Evolutionary conservation across 306 rosid species (phyloP).

Genomic region (Trifolium repens): DNA sequence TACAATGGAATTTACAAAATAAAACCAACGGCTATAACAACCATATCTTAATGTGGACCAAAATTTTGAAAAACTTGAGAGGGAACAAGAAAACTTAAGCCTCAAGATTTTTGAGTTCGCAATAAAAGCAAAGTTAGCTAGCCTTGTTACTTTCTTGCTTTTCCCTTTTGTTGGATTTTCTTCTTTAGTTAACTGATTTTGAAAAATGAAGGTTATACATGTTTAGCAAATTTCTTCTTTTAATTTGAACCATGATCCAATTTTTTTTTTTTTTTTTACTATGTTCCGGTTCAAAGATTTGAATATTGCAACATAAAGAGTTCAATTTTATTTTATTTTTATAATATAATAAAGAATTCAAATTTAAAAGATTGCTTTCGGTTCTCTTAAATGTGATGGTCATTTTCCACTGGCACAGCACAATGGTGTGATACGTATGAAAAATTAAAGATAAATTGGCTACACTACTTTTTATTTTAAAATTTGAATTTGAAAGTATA

Average conservation of each 20-base stretch:
- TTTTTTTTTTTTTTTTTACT: neutral
- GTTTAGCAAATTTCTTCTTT: slow-evolving; percentile 4
- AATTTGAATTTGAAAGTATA: slow-evolving; percentile 46
- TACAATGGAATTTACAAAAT: slow-evolving; percentile 46
- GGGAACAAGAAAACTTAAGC: slow-evolving; percentile 44
- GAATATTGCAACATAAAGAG: slow-evolving; percentile 19
- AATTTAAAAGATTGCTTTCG: slow-evolving; percentile 10
- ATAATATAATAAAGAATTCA: neutral
- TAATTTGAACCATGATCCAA: slow-evolving; percentile 15
- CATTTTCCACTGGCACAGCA: neutral
- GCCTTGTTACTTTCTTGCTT: slow-evolving; percentile 44
- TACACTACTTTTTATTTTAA: slow-evolving; percentile 37
- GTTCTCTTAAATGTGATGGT: slow-evolving; percentile 32
- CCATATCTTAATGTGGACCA: slow-evolving; percentile 42
- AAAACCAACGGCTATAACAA: slow-evolving; percentile 44
- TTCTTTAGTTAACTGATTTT: slow-evolving; percentile 35
- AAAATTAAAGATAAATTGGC: slow-evolving; percentile 18
- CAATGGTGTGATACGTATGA: slow-evolving; percentile 30
- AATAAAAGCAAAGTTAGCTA: slow-evolving; percentile 51
- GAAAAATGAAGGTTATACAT: slow-evolving; percentile 29
- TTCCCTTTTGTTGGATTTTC: slow-evolving; percentile 27
- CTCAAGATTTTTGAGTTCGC: slow-evolving; percentile 40
- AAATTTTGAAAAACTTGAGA: slow-evolving; percentile 55
- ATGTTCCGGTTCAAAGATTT: slow-evolving; percentile 42
- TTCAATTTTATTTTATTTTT: neutral